Evolutionary conservation across 2,329 filamentous ascomycete species (phyloP).

Genomic region (Cladophialophora immunda): DNA sequence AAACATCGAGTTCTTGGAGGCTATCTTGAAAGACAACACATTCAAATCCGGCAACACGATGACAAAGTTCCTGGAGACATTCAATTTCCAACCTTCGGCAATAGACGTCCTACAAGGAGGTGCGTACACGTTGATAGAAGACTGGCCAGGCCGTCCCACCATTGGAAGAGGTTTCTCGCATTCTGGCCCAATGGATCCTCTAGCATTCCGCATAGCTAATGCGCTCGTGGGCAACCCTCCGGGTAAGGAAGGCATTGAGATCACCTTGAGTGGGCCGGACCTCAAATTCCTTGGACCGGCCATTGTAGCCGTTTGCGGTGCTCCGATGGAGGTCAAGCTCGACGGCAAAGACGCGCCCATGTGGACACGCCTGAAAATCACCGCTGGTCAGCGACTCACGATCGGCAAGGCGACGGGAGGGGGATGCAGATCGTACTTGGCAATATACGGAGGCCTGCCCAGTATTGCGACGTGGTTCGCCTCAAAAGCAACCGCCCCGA

Average conservation of each 20-base stretch:
- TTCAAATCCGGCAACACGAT: slow-evolving; percentile 63
- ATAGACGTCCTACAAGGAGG: slow-evolving; percentile 67
- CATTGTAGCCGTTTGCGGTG: slow-evolving; percentile 66
- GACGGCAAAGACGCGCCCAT: slow-evolving; percentile 61
- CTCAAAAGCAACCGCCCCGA: slow-evolving; percentile 67
- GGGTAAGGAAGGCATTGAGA: slow-evolving; percentile 65
- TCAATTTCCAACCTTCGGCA: slow-evolving; percentile 59
- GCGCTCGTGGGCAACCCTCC: slow-evolving; percentile 65
- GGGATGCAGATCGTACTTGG: slow-evolving; percentile 67
- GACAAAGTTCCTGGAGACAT: slow-evolving; percentile 64
- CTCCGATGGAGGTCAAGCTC: slow-evolving; percentile 60
- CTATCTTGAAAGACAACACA: slow-evolving; percentile 56
- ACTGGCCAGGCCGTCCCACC: slow-evolving; percentile 64
- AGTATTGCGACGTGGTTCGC: slow-evolving; percentile 66
- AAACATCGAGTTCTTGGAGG: slow-evolving; percentile 65
- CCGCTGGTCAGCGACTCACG: slow-evolving; percentile 61
- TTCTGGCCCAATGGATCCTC: slow-evolving; percentile 68
- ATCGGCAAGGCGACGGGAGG: slow-evolving; percentile 63
- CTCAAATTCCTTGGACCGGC: slow-evolving; percentile 64
- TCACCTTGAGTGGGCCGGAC: slow-evolving; percentile 68
- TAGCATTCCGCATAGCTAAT: slow-evolving; percentile 68
- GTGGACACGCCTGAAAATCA: slow-evolving; percentile 64
- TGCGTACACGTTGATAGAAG: slow-evolving; percentile 67
- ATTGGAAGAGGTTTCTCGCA: slow-evolving; percentile 68
- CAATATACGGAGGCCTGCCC: slow-evolving; percentile 64